Conservation (phyloP, 208 protist species). For the Crithidia acanthocephali region DNA sequence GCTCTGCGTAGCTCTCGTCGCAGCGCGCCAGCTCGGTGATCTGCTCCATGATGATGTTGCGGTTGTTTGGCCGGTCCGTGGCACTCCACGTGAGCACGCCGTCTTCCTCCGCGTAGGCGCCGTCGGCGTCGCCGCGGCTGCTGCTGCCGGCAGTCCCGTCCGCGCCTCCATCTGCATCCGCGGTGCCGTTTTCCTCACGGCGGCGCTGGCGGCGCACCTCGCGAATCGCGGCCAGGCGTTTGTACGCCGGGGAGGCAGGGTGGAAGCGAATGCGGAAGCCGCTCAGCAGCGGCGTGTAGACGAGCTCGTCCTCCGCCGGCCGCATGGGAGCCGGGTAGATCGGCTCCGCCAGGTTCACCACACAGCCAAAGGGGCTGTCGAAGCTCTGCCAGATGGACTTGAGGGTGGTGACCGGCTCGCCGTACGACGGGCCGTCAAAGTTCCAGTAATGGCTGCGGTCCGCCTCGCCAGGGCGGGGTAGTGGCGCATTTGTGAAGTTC, state of each 20-base stretch:
- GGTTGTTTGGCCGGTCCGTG: conserved; percentile 78
- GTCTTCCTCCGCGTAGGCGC: conserved; percentile 37
- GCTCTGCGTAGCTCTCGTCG: conserved; percentile 58
- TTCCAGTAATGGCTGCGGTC: conserved; percentile 37
- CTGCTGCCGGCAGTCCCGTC: background rate
- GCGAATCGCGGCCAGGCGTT: conserved; percentile 53
- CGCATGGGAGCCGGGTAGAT: conserved; percentile 68
- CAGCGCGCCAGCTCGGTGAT: conserved; percentile 65
- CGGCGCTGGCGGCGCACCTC: conserved; percentile 35
- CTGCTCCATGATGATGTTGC: conserved; percentile 75
- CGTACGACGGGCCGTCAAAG: conserved; percentile 55
- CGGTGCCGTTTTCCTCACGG: conserved; percentile 13
- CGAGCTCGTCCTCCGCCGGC: conserved; percentile 61
- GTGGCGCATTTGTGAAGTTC: background rate
- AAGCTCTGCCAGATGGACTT: conserved; percentile 76
- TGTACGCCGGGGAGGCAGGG: conserved; percentile 56
- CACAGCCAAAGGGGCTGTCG: conserved; percentile 77
- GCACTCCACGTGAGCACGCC: conserved; percentile 79
- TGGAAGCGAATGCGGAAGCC: conserved; percentile 85
- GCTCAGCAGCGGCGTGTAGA: conserved; percentile 84
- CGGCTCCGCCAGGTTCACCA: conserved; percentile 58
- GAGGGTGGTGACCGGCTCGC: conserved; percentile 73
- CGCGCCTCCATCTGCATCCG: background rate
- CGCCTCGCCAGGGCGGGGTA: conserved; percentile 3
- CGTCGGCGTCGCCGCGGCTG: background rate